phyloP scores from a whole-genome alignment of 768 basidiomycete genomes.

The Termitomyces titanicus region DNA sequence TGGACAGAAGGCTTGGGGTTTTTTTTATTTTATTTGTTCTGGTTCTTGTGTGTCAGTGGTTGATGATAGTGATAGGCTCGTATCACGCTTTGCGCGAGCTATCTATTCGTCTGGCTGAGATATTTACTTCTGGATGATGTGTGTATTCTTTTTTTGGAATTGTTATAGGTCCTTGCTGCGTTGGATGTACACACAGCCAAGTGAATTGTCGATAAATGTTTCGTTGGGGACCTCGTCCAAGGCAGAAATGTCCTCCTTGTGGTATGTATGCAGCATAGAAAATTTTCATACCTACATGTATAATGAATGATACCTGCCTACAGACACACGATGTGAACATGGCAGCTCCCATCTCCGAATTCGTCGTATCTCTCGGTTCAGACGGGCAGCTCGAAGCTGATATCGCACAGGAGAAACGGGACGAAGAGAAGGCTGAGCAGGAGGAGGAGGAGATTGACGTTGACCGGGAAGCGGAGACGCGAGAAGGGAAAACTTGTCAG shows the following conservation, averaged over 20 bases:
- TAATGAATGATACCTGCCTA: too few relatives aligned
- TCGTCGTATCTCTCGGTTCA: conserved; percentile 47
- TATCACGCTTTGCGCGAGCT: conserved; percentile 39
- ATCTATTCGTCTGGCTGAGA: conserved; percentile 48
- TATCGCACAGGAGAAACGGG: conserved; percentile 21
- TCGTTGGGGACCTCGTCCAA: conserved; percentile 72
- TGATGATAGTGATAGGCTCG: conserved; percentile 48
- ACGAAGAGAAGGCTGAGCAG: conserved; percentile 4
- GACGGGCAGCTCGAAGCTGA: conserved; percentile 42
- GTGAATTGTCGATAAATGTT: conserved; percentile 73
- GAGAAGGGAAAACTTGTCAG: neutral
- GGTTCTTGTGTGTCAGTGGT: too few relatives aligned
- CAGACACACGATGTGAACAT: conserved; percentile 51
- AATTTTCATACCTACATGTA: too few relatives aligned
- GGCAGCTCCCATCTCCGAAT: conserved; percentile 43
- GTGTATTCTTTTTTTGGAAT: conserved; percentile 41
- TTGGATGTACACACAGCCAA: conserved; percentile 65
- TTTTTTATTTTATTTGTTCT: neutral
- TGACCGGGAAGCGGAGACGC: neutral
- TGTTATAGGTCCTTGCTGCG: neutral
- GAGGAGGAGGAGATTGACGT: neutral
- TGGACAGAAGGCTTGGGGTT: conserved; percentile 34
- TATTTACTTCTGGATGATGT: conserved; percentile 72
- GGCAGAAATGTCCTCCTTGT: conserved; percentile 83
- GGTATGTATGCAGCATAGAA: too few relatives aligned